Evolutionary conservation across 495 filamentous ascomycete genomes (phyloP).

Genomic region (Hypoxylon fragiforme): DNA sequence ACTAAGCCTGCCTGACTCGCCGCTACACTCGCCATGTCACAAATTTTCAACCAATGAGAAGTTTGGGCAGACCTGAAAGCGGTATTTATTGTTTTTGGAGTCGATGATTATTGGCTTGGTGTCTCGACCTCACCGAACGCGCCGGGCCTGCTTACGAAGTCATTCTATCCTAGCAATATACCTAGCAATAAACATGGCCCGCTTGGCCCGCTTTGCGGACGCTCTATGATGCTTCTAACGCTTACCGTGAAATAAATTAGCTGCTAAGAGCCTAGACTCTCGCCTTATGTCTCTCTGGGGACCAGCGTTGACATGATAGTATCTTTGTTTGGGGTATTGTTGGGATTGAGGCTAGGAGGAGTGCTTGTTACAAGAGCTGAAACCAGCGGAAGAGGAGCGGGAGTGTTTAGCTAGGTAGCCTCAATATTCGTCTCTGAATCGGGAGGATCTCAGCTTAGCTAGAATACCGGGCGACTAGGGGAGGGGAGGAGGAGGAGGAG

Average conservation of each 20-base stretch:
- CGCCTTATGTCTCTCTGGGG: not conserved
- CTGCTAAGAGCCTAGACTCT: not conserved
- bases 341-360: constrained; percentile 20
- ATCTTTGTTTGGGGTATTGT: not conserved
- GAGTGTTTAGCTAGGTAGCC: constrained; percentile 2
- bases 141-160: no score
- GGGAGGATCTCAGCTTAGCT: not conserved
- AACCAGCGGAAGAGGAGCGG: constrained; percentile 2
- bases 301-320: not conserved
- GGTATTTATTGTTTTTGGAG: constrained; percentile 14
- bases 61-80: not conserved
- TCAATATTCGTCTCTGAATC: not conserved
- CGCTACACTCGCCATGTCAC: no score
- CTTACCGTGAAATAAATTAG: not conserved
- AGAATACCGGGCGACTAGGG: not conserved
- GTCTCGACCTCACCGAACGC: not conserved
- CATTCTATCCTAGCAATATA: no score
- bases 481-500: not conserved
- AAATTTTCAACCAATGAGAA: constrained; percentile 11
- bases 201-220: not conserved
- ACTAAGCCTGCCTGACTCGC: no score
- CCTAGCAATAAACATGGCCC: not conserved
- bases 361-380: constrained; percentile 2
- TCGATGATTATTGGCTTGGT: constrained; percentile 9
- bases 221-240: constrained; percentile 1